Evolutionary conservation across 169 alveolate genomes (phyloP), one percentile per base, ranked within the genome.

Genomic region (Plasmodium adleri): DNA sequence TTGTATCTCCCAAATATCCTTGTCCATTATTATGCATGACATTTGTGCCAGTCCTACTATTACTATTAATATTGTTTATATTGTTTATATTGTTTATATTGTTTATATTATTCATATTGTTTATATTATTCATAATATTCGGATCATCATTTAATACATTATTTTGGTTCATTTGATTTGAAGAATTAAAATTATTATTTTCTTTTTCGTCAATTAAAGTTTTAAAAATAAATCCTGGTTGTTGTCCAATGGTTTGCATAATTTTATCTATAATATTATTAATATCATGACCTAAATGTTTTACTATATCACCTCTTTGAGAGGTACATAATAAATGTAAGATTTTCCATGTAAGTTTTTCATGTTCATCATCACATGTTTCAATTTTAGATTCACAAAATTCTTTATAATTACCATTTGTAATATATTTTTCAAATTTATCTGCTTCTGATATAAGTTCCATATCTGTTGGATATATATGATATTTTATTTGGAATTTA

Each of bases 181-280:
- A 12, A 9, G 32, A 20, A 28, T 28, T 28, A 1, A 20, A 20
- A 78, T 64, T 56, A 0, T 49, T 60, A 50, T 63, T 47, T 15
- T 13, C 62, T 62, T 63, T 60, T 43, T 50, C 56, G 2, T 49
- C 68, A 3, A 43, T n/a, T 9, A 73, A 13, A 9, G 47, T 32
- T 52, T 86, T 72, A 62, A 86, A 86, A 24, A 86, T 70, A 86
- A 86, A 86, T 7, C 92, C 92, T 12, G 92, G 87, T 62, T 86
- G 76, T 64, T 86, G 60, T 13, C 92, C 92, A 28, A 59, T 60
- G 54, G 7, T 32, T 6, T 60, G 13, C 17, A 47, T 22, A 70
- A 72, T 71, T 45, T 72, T 70, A 1, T 70, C 70, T 2, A 54
- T 1, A 45, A 86, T 86, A 24, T 59, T 45, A 66, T 43, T 60